Base-by-base conservation (phyloP, 805 yeast genomes). In the Pichia heedii region DNA sequence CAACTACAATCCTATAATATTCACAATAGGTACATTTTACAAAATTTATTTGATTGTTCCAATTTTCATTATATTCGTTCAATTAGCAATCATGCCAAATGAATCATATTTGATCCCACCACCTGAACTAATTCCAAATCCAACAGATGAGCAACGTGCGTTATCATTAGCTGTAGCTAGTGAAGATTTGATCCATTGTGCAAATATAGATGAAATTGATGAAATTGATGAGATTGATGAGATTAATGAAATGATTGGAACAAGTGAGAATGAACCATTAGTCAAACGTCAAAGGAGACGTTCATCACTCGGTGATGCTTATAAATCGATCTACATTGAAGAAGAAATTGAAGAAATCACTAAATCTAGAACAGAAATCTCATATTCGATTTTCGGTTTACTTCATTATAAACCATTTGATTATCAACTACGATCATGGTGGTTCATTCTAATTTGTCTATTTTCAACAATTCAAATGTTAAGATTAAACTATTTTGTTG, bases 391-490 rank as follows among this genome's bases (percentile, higher is more conserved):
- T 33, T 74, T 73, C 53, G 80, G 80, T 37, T 66, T 75, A 22
- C 60, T 75, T 36, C 81, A 75, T 52, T 79, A 79, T 1, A 66
- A 65, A 53, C 67, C 76, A 4, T 70, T 77, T 10, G 50, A 62
- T 30, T 66, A 61, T 44, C 81, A 75, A 57, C 62, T 75, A 55
- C 65, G 62, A 46, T 69, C 79, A 3, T 71, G 67, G 42, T 75
- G 79, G 79, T 75, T 75, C 50, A 50, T 58, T 36, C 60, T 74
- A 36, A 72, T 74, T 63, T 67, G 76, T 50, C 39, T 63, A 24
- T 73, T 73, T 54, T 65, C 76, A n/a, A 72, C 75, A 19, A 67
- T 75, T 46, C 77, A 71, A 58, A 75, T 75, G 81, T 63, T 75
- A 46, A 61, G 80, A 52, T 60, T 75, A 43, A 75, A 75, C 58